Evolutionary conservation across 768 basidiomycete species (phyloP), one percentile per base, ranked within the genome.

Genomic region (Termitomyces sp.): DNA sequence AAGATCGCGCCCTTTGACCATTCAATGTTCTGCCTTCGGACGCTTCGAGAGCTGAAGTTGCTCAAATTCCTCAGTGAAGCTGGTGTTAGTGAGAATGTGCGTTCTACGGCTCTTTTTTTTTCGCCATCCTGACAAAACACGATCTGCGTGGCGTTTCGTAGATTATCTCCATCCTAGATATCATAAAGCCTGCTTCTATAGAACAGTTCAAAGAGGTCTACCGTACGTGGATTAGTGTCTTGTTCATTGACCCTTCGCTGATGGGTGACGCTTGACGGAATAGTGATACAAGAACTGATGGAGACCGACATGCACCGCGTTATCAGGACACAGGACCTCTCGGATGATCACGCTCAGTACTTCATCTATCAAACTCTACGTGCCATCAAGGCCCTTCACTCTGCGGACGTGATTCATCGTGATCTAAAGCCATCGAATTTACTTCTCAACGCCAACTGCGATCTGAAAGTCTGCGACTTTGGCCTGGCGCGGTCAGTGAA

Each of bases 381-480:
- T 39, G 96, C 94, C 1, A 83, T 99, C 63, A 98, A 98, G 69
- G 94, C 96, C 0, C 79, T 98, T 3, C 96, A 98, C 67, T 94
- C 93, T 0, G 96, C 96, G 31, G 91, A 96, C 71, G 93, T 99
- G 56, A 91, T 99, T 62, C 92, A 94, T 68, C 85, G 95, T 50
- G 96, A 99, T 71, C 85, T 99, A 63, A 98, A 98, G 67, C 96
- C 96, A 0, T 95, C 94, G 33, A 98, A 98, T 67, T 80, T 98
- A 4, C 85, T 98, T n/a, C 79, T 98, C 56, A 98, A 98, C 66
- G 93, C 93, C 60, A 98, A 97, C 69, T 97, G 94, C 64, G 94
- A 97, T 68, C 82, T 97, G 61, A 96, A 96, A 68, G 92, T 95
- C 42, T 83, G 89, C 71, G 96, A 98, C 68, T 99, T 98, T 68